Evolutionary conservation across 805 yeast species (phyloP).

Genomic region (Saccharomycopsis sp.): DNA sequence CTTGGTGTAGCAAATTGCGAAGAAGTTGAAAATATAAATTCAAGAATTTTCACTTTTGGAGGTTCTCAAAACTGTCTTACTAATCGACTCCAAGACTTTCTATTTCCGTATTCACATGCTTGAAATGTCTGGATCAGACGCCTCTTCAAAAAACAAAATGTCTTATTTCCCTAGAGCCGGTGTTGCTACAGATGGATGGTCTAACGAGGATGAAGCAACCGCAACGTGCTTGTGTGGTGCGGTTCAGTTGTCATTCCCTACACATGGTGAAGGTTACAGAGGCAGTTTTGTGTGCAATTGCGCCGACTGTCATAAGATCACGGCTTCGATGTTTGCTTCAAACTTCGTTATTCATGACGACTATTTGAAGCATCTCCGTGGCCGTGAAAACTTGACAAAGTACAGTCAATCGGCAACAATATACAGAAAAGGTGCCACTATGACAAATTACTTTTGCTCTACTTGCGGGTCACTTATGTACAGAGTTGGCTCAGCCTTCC

Average conservation of each 20-base stretch:
- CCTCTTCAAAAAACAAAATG: too few species aligned
- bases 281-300: not conserved
- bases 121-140: too few species aligned
- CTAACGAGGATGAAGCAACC: not conserved
- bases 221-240: not conserved
- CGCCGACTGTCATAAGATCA: not conserved
- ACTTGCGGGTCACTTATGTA: not conserved
- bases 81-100: too few species aligned
- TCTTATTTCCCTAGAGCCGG: not conserved
- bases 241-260: not conserved
- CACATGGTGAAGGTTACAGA: not conserved
- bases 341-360: not conserved
- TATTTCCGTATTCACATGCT: too few species aligned
- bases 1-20: too few species aligned
- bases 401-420: not conserved
- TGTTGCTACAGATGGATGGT: not conserved
- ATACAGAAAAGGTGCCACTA: not conserved
- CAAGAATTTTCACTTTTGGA: too few species aligned
- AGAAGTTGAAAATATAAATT: too few species aligned
- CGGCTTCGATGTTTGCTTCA: not conserved
- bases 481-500: not conserved
- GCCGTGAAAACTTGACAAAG: not conserved
- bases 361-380: not conserved
- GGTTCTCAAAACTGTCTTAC: too few species aligned
- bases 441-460: not conserved